Conservation (phyloP, 2,329 filamentous ascomycete genomes). For the Arthroderma sp. region DNA sequence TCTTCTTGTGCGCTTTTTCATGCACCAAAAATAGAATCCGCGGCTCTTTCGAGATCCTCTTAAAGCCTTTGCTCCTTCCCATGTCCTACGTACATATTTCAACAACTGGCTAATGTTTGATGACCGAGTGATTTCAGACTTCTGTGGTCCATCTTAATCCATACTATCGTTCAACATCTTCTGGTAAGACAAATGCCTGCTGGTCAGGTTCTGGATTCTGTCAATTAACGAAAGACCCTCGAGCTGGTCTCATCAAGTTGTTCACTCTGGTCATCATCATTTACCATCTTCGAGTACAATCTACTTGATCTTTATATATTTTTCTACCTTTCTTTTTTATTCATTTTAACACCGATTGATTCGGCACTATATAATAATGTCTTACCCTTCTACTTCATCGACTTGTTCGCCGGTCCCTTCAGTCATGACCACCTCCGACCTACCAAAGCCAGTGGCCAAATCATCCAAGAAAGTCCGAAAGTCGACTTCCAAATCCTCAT, state of each 20-base stretch:
- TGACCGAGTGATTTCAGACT: neutral
- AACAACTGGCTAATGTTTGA: neutral
- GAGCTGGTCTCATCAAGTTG: neutral
- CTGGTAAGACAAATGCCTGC: slow-evolving; percentile 2
- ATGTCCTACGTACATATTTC: neutral
- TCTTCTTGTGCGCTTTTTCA: neutral
- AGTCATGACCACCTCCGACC: slow-evolving; percentile 5
- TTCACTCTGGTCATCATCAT: neutral
- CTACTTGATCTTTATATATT: neutral
- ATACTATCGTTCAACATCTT: neutral
- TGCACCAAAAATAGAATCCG: neutral
- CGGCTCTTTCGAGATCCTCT: slow-evolving; percentile 1
- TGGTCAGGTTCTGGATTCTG: slow-evolving; percentile 1
- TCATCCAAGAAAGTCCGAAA: slow-evolving; percentile 7
- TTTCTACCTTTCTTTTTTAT: neutral
- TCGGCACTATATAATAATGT: slow-evolving; percentile 7
- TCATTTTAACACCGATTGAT: neutral
- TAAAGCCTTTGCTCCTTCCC: slow-evolving; percentile 1
- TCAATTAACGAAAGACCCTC: neutral
- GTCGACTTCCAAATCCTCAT: slow-evolving; percentile 2
- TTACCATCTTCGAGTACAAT: neutral
- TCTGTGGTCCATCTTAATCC: neutral
- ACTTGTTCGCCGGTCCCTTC: slow-evolving; percentile 7
- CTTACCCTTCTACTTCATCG: slow-evolving; percentile 11
- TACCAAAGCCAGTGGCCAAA: slow-evolving; percentile 5